These are phyloP conservation scores for Nitzschia sp. DNA, from an alignment of 108 stramenopile species.

Conservation along the genomic window DNA sequence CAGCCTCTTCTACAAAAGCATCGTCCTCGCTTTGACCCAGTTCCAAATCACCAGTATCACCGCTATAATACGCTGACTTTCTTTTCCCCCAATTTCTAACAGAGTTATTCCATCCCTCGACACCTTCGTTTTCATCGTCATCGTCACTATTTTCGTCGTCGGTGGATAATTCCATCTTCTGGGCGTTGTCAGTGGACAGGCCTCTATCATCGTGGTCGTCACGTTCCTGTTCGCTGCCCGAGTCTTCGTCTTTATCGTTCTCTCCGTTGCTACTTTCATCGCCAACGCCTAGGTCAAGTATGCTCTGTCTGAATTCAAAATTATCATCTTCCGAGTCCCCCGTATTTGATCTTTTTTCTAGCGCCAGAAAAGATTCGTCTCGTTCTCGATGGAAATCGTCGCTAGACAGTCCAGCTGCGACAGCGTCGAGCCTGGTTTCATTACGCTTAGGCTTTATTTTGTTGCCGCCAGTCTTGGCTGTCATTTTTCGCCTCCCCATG, in stretches of 20 bases:
- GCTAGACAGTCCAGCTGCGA: constrained; percentile 13
- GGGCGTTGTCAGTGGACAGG: too few relatives aligned
- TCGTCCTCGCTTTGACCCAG: constrained; percentile 89
- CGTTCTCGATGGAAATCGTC: constrained; percentile 55
- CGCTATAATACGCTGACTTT: constrained; percentile 87
- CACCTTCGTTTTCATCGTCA: constrained; percentile 38
- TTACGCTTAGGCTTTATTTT: constrained; percentile 49
- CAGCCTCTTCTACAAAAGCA: constrained; percentile 84
- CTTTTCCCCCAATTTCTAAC: constrained; percentile 84
- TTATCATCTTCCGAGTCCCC: constrained; percentile 43
- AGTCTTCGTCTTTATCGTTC: constrained; percentile 33
- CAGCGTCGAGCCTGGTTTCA: background rate
- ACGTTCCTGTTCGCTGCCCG: too few relatives aligned
- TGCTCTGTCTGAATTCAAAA: constrained; percentile 46
- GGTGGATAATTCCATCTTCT: background rate
- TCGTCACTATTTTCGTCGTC: constrained; percentile 16
- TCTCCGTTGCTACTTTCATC: constrained; percentile 54
- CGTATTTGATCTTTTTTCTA: constrained; percentile 19
- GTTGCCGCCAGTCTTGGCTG: constrained; percentile 83
- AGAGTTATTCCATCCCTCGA: constrained; percentile 31
- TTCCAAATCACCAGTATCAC: constrained; percentile 95
- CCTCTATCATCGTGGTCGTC: constrained; percentile 16
- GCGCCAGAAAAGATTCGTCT: constrained; percentile 49
- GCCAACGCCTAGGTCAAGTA: constrained; percentile 70
- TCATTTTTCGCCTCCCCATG: constrained; percentile 47